These are phyloP conservation scores for Blastocystis hominis DNA, from an alignment of 352 stramenopile genomes.

Conservation along the genomic window DNA sequence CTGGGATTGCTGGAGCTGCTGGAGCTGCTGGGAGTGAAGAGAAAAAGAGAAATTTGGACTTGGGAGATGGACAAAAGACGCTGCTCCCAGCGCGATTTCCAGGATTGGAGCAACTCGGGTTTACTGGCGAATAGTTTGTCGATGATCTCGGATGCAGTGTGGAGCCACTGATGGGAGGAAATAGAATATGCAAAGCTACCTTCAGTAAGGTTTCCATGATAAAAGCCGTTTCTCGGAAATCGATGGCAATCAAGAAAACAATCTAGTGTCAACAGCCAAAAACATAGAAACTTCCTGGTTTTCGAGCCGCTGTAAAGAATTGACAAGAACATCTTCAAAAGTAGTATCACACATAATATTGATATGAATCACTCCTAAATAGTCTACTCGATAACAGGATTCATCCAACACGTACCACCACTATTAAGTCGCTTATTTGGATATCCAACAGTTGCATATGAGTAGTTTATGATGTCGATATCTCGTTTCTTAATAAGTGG, in stretches of 20 bases:
- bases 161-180: background rate
- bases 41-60: background rate
- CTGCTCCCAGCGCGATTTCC: background rate
- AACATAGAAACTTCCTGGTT: background rate
- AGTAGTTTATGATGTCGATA: conserved; percentile 38
- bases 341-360: background rate
- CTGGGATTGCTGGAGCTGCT: background rate
- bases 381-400: background rate
- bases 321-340: background rate
- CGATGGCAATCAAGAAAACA: background rate
- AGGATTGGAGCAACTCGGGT: background rate
- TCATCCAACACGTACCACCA: background rate
- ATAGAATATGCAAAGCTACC: background rate
- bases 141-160: background rate
- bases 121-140: background rate
- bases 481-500: conserved; percentile 30
- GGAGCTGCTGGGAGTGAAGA: background rate
- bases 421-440: conserved; percentile 3
- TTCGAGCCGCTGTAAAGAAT: background rate
- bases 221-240: background rate
- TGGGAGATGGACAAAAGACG: background rate
- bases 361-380: background rate
- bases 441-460: conserved; percentile 28
- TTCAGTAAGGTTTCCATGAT: background rate
- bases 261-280: background rate